A percentile compares a stretch with the other conserved stretches of the same genome.
These are phyloP conservation scores for Gossypium raimondii DNA, from an alignment of 345 rosid genomes.

Conservation along the genomic window DNA sequence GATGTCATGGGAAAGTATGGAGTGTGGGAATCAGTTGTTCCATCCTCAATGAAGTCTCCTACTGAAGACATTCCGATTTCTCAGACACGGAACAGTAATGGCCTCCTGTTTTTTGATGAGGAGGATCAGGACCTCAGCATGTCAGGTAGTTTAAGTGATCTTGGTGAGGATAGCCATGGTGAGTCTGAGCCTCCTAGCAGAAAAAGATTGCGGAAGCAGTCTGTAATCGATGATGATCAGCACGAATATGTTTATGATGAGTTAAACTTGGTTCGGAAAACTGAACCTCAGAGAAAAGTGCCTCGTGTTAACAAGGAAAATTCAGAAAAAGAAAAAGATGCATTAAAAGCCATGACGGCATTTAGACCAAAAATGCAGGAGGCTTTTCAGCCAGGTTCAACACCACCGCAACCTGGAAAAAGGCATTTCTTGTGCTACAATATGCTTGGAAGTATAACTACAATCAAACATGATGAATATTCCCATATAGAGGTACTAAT, in stretches of 20 bases:
- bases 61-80: slow-evolving; percentile 64
- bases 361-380: slow-evolving; percentile 72
- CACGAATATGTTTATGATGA: slow-evolving; percentile 45
- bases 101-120: slow-evolving; percentile 66
- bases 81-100: slow-evolving; percentile 58
- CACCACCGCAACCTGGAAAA: slow-evolving; percentile 68
- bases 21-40: slow-evolving; percentile 85
- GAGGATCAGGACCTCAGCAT: slow-evolving; percentile 50
- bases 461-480: slow-evolving; percentile 82
- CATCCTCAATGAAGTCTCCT: slow-evolving; percentile 87
- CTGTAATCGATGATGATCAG: slow-evolving; percentile 38
- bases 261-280: slow-evolving; percentile 35
- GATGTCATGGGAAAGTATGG: slow-evolving; percentile 79
- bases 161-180: slow-evolving; percentile 50
- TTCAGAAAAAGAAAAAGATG: slow-evolving; percentile 36
- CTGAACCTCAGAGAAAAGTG: slow-evolving; percentile 35
- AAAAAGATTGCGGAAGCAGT: slow-evolving; percentile 62
- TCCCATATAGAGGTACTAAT: slow-evolving; percentile 83
- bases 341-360: slow-evolving; percentile 27
- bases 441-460: slow-evolving; percentile 86
- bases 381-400: slow-evolving; percentile 91
- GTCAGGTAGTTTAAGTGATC: slow-evolving; percentile 69
- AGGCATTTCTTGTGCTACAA: slow-evolving; percentile 86
- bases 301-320: slow-evolving; percentile 34
- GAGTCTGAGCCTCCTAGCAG: slow-evolving; percentile 58